These are phyloP conservation scores for Diospyros kaki DNA, from an alignment of 148 eudicot genomes.

Conservation along the genomic window DNA sequence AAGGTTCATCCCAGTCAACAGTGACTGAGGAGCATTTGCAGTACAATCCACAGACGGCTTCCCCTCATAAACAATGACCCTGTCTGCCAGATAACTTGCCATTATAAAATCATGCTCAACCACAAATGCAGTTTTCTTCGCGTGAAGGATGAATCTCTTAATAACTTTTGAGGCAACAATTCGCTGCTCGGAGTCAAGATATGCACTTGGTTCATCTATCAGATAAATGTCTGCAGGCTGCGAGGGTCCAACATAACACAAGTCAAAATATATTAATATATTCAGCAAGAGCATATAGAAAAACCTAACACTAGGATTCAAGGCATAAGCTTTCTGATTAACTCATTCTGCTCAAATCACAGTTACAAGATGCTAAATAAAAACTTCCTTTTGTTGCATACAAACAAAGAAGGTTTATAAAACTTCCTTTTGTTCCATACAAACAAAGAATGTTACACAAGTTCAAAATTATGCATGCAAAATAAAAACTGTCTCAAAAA, in stretches of 20 bases:
- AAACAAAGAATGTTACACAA: too few relatives aligned
- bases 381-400: not conserved
- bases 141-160: conserved; percentile 92
- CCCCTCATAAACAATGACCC: conserved; percentile 92
- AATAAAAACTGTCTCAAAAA: too few relatives aligned
- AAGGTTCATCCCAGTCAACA: conserved; percentile 88
- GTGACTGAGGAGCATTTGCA: conserved; percentile 88
- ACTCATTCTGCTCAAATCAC: not conserved
- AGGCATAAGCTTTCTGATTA: not conserved
- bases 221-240: conserved; percentile 97
- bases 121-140: conserved; percentile 93
- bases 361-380: not conserved
- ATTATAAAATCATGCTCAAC: conserved; percentile 97
- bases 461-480: too few relatives aligned
- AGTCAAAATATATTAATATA: conserved; percentile 10
- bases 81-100: conserved; percentile 94
- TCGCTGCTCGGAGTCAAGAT: conserved; percentile 97
- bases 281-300: not conserved
- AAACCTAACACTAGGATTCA: not conserved
- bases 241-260: conserved; percentile 13
- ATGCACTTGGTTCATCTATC: conserved; percentile 97
- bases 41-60: conserved; percentile 73
- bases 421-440: too few relatives aligned
- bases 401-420: not conserved
- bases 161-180: conserved; percentile 95